Conservation (phyloP, 2,329 filamentous ascomycete genomes). For the Diaporthe citriasiana region DNA sequence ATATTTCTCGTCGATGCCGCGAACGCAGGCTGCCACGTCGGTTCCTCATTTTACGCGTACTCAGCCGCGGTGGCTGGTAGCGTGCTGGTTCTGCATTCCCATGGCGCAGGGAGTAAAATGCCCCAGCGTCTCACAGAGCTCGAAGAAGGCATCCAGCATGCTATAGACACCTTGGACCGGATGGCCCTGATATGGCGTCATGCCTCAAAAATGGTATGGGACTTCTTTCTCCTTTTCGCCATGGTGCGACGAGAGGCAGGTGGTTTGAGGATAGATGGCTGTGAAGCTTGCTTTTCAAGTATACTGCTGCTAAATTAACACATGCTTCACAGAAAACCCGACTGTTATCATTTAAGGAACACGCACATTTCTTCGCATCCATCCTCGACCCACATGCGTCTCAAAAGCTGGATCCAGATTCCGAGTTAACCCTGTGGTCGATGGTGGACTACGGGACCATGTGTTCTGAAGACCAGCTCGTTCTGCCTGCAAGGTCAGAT, state of each 20-base stretch:
- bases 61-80: background rate
- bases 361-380: background rate
- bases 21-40: background rate
- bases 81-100: background rate
- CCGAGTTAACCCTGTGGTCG: background rate
- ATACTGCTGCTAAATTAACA: no score
- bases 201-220: background rate
- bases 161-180: background rate
- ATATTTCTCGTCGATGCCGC: background rate
- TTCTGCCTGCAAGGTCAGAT: background rate
- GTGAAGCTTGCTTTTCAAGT: no score
- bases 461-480: background rate
- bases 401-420: background rate
- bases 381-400: background rate
- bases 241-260: no score
- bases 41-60: constrained; percentile 2
- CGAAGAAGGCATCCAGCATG: background rate
- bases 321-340: background rate
- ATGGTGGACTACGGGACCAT: constrained; percentile 15
- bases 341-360: background rate
- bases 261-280: no score
- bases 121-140: background rate
- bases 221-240: background rate
- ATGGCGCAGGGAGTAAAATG: background rate
- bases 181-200: constrained; percentile 1